Percentiles rank a stretch among this genome's conserved stretches.
These are phyloP conservation scores for Leucocoprinus sp. DNA, from an alignment of 768 basidiomycete species.

Conservation along the genomic window DNA sequence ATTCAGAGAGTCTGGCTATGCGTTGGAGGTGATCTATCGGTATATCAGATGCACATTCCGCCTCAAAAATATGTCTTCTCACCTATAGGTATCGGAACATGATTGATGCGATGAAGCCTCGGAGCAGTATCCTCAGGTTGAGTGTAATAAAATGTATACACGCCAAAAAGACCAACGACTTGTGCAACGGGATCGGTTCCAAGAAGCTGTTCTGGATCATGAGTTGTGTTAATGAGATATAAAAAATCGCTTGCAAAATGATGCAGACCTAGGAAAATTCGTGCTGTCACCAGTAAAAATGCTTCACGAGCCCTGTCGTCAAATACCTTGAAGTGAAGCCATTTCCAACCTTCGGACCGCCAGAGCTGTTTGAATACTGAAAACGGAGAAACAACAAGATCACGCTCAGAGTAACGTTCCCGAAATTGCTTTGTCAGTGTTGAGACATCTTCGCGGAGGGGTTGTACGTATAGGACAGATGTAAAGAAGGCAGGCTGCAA, in stretches of 20 bases:
- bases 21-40: slow-evolving; percentile 46
- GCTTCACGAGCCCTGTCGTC: slow-evolving; percentile 57
- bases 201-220: slow-evolving; percentile 42
- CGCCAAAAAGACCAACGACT: slow-evolving; percentile 54
- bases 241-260: background rate
- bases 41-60: slow-evolving; percentile 6
- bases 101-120: slow-evolving; percentile 37
- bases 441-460: slow-evolving; percentile 57
- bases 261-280: slow-evolving; percentile 60
- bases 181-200: slow-evolving; percentile 45
- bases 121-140: slow-evolving; percentile 54
- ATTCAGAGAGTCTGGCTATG: slow-evolving; percentile 40
- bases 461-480: slow-evolving; percentile 61
- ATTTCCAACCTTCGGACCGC: slow-evolving; percentile 61
- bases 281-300: slow-evolving; percentile 49
- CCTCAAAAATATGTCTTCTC: slow-evolving; percentile 6
- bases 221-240: background rate
- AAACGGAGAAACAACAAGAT: slow-evolving; percentile 41
- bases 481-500: slow-evolving; percentile 75
- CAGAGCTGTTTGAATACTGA: slow-evolving; percentile 64
- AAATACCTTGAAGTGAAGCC: slow-evolving; percentile 68
- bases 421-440: slow-evolving; percentile 44
- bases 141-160: slow-evolving; percentile 63
- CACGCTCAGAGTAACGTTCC: slow-evolving; percentile 33
- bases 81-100: slow-evolving; percentile 59